Base-by-base conservation (phyloP, 768 basidiomycete species). In the Suillus discolor region DNA sequence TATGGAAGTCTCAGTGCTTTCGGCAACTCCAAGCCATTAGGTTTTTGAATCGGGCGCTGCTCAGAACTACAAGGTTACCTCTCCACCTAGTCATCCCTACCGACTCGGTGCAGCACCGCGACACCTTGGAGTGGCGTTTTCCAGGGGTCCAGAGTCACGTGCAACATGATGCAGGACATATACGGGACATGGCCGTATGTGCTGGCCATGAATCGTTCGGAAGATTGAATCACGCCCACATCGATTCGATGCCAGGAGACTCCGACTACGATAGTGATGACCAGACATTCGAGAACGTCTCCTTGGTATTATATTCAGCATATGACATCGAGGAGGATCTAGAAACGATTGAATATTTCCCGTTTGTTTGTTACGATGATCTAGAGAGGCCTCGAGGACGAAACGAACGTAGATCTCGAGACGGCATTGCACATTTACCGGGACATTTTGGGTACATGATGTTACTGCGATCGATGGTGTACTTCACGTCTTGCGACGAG, bases 321-420 rank as follows among this genome's bases (percentile, higher is more conserved):
- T 41, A 55, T 39, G 63, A 66, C 20, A 59, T 55, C 54, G 65
- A 66, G 41, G 54, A 62, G 20, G 62, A 65, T 63, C 31, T 63
- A 16, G 62, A 65, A 47, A 49, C 12, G 38, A 6, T 36, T 23
- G 31, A 23, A 31, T 25, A 60, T 20, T 25, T 57, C 15, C 39
- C 16, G 6, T 25, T 51, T 51, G 11, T n/a, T 34, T 20, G 11
- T n/a, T 20, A 34, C 39, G 3, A 60, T 39, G 41, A 28, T 42
- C 16, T 8, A n/a, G 16, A 62, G 8, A 4, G 0, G 3, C 16
- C 38, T 15, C 31, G 61, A 39, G 15, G 20, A 59, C 15, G 18
- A 62, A 13, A 62, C n/a, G 20, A n/a, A 11, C 61, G 12, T n/a
- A 39, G 38, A 57, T 57, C 8, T 62, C 9, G 20, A 57, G 18